Evolutionary conservation across 2,329 filamentous ascomycete species (phyloP), one percentile per base, ranked within the genome.

Genomic region (Talaromyces rugulosus): DNA sequence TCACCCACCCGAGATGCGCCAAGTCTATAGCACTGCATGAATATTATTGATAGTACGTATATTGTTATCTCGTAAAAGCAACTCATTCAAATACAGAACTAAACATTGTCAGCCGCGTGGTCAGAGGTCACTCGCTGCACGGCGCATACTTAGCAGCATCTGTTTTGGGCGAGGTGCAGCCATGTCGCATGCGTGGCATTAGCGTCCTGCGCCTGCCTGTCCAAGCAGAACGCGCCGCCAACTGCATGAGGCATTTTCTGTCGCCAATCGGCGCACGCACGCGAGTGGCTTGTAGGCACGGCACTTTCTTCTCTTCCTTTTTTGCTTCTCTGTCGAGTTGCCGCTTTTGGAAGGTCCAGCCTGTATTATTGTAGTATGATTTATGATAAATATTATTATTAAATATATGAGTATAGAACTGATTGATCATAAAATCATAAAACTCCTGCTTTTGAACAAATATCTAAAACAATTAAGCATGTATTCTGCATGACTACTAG

Each of bases 121-220:
- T 7, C 18, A 27, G n/a, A 7, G 8, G 44, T 47, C n/a, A 47
- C 42, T 47, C 42, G 40, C 40, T 18, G 40, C 6, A 6, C 33
- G 33, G 33, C 8, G 8, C 12, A 36, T 23, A 23, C 14, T 36
- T 36, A 16, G 34, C 42, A 30, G 44, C 36, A 42, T 58, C 60
- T 56, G 33, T 50, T 56, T 62, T 62, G 50, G 56, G 60, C 60
- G 60, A 59, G 36, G 28, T 62, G 60, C 60, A 62, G 57, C 18
- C 11, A 30, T 6, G 14, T 14, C 14, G 31, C 3, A 50, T 18
- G 27, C 6, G 51, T 58, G 33, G 36, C 36, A 57, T 30, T 57
- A 44, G 33, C 23, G 9, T 1, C 36, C 4, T 4, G 14, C 5
- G 36, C 5, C 11, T 23, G 23, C 23, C 34, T 9, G 23, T 57